These are phyloP conservation scores for Hymenoscyphus scutula DNA, from an alignment of 2,329 filamentous ascomycete species.

Conservation along the genomic window DNA sequence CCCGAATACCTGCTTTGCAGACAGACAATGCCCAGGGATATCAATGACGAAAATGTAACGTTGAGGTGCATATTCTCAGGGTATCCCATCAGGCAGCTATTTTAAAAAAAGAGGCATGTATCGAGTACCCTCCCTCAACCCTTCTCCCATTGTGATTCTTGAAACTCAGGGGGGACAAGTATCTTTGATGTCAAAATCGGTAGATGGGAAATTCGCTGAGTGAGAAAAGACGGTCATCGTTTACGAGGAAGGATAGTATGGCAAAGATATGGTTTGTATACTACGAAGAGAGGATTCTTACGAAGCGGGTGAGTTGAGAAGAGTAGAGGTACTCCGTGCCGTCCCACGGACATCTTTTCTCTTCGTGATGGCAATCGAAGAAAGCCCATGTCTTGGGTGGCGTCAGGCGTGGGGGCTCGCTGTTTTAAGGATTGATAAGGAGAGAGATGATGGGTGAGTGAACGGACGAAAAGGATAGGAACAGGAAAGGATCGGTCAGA, in stretches of 20 bases:
- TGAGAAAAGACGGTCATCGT: neutral
- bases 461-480: neutral
- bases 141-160: neutral
- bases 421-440: neutral
- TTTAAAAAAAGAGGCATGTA: neutral
- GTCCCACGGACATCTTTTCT: neutral
- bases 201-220: neutral
- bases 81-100: neutral
- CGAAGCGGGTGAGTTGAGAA: too few species aligned
- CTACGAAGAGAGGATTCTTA: neutral
- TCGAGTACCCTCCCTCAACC: neutral
- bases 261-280: neutral
- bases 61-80: neutral
- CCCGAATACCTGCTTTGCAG: neutral
- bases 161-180: neutral
- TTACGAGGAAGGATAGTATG: too few species aligned
- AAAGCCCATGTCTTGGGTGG: neutral
- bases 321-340: too few species aligned
- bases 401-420: neutral
- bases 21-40: neutral
- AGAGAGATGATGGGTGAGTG: neutral
- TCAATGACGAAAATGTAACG: slow-evolving; percentile 5
- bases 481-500: neutral
- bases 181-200: neutral
- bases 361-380: neutral